Evolutionary conservation across 257 asterid genomes (phyloP).

Genomic region (Agastache rugosa): DNA sequence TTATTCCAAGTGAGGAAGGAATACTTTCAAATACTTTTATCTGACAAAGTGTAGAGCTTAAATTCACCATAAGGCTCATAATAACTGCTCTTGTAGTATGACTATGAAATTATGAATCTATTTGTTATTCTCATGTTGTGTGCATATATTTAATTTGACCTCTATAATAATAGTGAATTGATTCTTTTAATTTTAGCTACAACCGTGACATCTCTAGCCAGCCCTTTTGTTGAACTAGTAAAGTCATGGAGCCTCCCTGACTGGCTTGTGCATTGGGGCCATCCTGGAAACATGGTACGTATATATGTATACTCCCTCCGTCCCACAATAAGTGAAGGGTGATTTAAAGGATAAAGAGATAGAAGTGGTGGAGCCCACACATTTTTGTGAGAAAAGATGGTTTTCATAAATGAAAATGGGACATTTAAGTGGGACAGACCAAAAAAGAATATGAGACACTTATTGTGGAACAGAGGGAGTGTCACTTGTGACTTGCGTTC

Average conservation of each 20-base stretch:
- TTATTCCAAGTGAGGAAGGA: neutral
- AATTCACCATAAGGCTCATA: too few species aligned
- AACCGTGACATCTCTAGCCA: constrained; percentile 65
- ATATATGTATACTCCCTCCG: too few species aligned
- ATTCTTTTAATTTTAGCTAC: constrained; percentile 54
- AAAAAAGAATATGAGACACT: too few species aligned
- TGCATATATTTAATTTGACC: neutral
- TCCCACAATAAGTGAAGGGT: too few species aligned
- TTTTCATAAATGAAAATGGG: too few species aligned
- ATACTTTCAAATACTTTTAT: too few species aligned
- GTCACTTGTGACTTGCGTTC: neutral
- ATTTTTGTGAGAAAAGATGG: too few species aligned
- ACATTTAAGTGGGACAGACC: too few species aligned
- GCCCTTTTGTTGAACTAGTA: constrained; percentile 73
- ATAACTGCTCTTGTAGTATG: neutral
- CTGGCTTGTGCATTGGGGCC: constrained; percentile 99
- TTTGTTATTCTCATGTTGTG: neutral
- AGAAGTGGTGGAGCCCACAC: too few species aligned
- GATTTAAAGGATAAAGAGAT: too few species aligned
- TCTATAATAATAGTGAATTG: constrained; percentile 24
- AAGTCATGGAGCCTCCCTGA: constrained; percentile 77
- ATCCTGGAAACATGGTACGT: constrained; percentile 91
- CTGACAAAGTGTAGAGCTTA: neutral
- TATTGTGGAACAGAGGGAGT: too few species aligned
- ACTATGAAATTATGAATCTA: neutral